Conservation (phyloP, 78 protist genomes). For the Monosiga brevicollis region DNA sequence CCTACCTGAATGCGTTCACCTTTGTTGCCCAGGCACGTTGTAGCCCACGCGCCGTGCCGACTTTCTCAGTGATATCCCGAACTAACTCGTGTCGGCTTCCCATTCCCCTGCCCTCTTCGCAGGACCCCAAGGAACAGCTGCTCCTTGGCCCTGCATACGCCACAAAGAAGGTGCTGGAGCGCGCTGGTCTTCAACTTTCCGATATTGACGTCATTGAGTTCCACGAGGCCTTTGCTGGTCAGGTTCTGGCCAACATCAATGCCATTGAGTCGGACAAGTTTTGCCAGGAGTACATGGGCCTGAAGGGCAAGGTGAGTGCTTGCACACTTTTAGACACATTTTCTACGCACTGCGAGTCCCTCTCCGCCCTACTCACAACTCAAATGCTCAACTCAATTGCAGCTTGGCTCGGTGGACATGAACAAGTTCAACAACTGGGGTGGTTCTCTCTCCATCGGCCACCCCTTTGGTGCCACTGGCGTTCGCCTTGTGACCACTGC, state of each 20-base stretch:
- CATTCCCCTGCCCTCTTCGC: slow-evolving; percentile 9
- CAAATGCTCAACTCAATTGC: no score
- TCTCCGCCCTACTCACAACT: no score
- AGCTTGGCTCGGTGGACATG: slow-evolving; percentile 20
- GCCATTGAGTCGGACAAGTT: slow-evolving; percentile 45
- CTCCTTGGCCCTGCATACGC: slow-evolving; percentile 61
- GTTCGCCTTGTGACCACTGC: slow-evolving; percentile 24
- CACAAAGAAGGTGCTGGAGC: slow-evolving; percentile 15
- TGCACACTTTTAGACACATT: slow-evolving; percentile 1
- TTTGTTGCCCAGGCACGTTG: slow-evolving; percentile 9
- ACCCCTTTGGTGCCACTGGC: slow-evolving; percentile 62
- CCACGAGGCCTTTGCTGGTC: slow-evolving; percentile 81
- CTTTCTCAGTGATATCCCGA: no score
- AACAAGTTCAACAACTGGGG: slow-evolving; percentile 41
- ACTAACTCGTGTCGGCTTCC: not conserved
- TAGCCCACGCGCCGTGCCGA: no score
- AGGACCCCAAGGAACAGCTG: slow-evolving; percentile 53
- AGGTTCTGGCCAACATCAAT: slow-evolving; percentile 39
- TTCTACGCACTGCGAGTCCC: no score
- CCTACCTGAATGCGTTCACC: slow-evolving; percentile 9
- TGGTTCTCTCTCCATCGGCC: slow-evolving; percentile 60
- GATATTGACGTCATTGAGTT: slow-evolving; percentile 62
- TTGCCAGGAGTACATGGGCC: slow-evolving; percentile 16
- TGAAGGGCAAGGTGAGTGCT: not conserved
- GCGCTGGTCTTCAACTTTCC: slow-evolving; percentile 17